Evolutionary conservation across 2,329 filamentous ascomycete species (phyloP).

Genomic region (Fusarium haematococcum): DNA sequence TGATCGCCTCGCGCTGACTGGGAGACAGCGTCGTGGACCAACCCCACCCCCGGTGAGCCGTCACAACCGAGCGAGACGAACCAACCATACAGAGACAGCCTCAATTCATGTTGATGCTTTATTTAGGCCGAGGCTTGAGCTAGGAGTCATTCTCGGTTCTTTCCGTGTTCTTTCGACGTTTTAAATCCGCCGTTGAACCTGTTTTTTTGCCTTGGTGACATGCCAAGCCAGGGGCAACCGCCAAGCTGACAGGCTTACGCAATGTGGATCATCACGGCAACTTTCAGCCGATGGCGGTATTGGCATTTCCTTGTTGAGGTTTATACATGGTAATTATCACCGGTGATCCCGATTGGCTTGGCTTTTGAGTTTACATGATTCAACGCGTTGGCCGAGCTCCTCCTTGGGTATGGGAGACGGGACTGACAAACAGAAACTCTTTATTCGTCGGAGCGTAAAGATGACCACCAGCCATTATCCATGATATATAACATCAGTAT

Average conservation of each 20-base stretch:
- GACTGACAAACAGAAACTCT: neutral
- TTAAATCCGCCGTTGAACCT: neutral
- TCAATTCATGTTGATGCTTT: neutral
- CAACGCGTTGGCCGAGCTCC: neutral
- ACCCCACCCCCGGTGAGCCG: neutral
- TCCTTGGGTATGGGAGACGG: neutral
- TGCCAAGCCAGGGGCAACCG: neutral
- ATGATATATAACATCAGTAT: neutral
- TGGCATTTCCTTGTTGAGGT: neutral
- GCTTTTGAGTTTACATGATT: neutral
- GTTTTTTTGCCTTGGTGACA: neutral
- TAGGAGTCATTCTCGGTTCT: neutral
- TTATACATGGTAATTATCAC: neutral
- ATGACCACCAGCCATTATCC: neutral
- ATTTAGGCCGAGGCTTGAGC: neutral
- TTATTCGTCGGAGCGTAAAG: neutral
- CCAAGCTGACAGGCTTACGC: constrained; percentile 6
- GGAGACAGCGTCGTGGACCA: neutral
- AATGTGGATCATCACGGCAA: constrained; percentile 33
- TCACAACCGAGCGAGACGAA: neutral
- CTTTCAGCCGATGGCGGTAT: constrained; percentile 23
- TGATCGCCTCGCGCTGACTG: neutral
- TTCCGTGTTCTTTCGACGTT: neutral
- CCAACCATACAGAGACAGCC: neutral
- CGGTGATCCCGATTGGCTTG: neutral